These are phyloP conservation scores for Vitis riparia DNA, from an alignment of 164 flowering plant species.

Conservation along the genomic window DNA sequence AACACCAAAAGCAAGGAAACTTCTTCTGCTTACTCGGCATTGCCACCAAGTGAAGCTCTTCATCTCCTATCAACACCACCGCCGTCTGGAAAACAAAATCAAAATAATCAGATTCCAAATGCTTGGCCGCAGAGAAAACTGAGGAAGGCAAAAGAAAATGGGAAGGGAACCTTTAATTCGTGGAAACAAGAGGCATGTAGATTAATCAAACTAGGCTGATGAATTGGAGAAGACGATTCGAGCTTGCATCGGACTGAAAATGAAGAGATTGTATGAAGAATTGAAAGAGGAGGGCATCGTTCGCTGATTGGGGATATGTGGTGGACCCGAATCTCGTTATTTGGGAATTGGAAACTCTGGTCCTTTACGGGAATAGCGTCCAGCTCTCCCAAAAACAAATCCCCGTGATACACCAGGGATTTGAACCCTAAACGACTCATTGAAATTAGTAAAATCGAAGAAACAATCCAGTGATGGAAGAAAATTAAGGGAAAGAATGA, in stretches of 20 bases:
- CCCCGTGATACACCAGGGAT: slow-evolving; percentile 66
- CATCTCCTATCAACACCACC: slow-evolving; percentile 66
- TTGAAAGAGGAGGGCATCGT: slow-evolving; percentile 77
- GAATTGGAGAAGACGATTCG: slow-evolving; percentile 44
- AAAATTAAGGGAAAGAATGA: no score
- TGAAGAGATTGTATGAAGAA: slow-evolving; percentile 77
- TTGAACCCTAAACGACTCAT: slow-evolving; percentile 78
- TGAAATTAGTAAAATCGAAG: not conserved
- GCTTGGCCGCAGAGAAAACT: not conserved
- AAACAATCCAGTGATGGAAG: no score
- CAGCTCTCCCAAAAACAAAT: slow-evolving; percentile 67
- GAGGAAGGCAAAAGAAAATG: not conserved
- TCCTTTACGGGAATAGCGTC: slow-evolving; percentile 46
- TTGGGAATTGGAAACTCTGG: slow-evolving; percentile 67
- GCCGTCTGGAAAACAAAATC: slow-evolving; percentile 63
- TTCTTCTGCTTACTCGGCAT: slow-evolving; percentile 85
- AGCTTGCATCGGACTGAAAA: slow-evolving; percentile 81
- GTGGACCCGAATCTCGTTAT: slow-evolving; percentile 82
- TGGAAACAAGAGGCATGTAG: slow-evolving; percentile 69
- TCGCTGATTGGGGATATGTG: slow-evolving; percentile 65
- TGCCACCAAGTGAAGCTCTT: slow-evolving; percentile 92
- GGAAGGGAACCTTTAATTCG: slow-evolving; percentile 54
- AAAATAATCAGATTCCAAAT: not conserved
- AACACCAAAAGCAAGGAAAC: slow-evolving; percentile 92
- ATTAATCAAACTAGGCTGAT: slow-evolving; percentile 51